Conservation (phyloP, 208 protist genomes). For the Trypanosoma vivax region DNA sequence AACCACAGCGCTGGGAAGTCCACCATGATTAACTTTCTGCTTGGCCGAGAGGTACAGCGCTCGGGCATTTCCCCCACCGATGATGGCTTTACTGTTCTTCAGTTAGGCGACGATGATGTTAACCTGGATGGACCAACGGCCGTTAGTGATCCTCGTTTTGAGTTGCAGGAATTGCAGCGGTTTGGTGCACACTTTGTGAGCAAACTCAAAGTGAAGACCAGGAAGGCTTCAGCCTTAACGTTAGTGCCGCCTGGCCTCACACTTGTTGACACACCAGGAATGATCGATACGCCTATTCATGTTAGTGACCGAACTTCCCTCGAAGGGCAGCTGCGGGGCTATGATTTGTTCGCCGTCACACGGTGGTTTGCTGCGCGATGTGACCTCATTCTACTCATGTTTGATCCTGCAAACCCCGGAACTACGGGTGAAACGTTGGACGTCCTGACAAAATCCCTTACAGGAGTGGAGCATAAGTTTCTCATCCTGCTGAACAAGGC, state of each 20-base stretch:
- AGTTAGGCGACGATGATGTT: conserved; percentile 42
- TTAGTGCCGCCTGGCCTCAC: conserved; percentile 56
- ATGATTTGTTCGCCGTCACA: conserved; percentile 80
- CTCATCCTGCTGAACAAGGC: conserved; percentile 88
- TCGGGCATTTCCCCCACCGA: conserved; percentile 87
- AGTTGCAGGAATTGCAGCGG: conserved; percentile 62
- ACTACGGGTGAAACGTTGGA: conserved; percentile 90
- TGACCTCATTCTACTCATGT: conserved; percentile 89
- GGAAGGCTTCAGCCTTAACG: conserved; percentile 31
- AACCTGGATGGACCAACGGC: conserved; percentile 74
- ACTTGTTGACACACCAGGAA: conserved; percentile 88
- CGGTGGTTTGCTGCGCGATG: conserved; percentile 85
- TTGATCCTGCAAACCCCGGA: conserved; percentile 83
- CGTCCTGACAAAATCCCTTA: conserved; percentile 81
- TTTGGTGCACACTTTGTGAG: conserved; percentile 76
- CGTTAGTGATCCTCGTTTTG: conserved; percentile 62
- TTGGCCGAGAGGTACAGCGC: conserved; percentile 68
- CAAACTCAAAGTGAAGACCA: conserved; percentile 75
- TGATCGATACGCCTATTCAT: conserved; percentile 85
- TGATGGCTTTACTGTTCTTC: conserved; percentile 87
- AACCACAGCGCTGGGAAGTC: conserved; percentile 91
- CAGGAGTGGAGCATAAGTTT: conserved; percentile 85
- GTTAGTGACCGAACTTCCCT: conserved; percentile 22
- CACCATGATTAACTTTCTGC: conserved; percentile 85
- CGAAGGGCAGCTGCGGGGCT: conserved; percentile 63